Evolutionary conservation across 805 yeast species (phyloP), one percentile per base, ranked within the genome.

Genomic region (Candida glaebosa): DNA sequence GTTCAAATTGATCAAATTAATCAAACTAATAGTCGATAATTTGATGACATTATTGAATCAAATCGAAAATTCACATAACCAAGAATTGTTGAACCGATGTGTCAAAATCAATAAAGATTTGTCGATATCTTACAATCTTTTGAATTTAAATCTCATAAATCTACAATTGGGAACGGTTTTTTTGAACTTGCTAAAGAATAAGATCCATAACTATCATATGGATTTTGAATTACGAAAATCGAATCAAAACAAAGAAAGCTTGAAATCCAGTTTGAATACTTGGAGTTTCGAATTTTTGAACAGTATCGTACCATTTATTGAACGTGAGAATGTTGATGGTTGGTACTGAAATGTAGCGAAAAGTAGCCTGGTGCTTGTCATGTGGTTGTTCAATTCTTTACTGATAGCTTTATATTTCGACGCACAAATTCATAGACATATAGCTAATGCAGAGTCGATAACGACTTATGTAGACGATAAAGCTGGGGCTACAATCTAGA

Each of bases 71-170:
- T 31, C 37, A 7, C 22, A 35, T 5, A 57, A 62, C 37, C 41
- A 39, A 3, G 73, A 68, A 28, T 50, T 63, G 6, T 42, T 53
- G 18, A 49, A 43, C 22, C 49, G 72, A 19, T 57, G 67, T 18
- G 42, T 48, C 32, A 69, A 68, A 43, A 61, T 68, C 34, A 60
- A 64, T 43, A 57, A 57, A 37, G 74, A 69, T 36, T 57, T 69
- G 39, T 60, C 65, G 4, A 63, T 56, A 14, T 51, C 65, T 15
- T 65, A 46, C 44, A 67, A 61, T 38, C 51, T 63, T 34, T 50
- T 69, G 39, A 60, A 51, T 41, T 50, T 57, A 37, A 58, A 54
- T 40, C 41, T 62, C 43, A 44, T 44, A 22, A 52, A 46, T 26
- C 43, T 46, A 6, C 53, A 51, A 15, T 50, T 66, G 31, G 71